Base-by-base conservation (phyloP, 352 stramenopile species). In the Pythium dissotocum region DNA sequence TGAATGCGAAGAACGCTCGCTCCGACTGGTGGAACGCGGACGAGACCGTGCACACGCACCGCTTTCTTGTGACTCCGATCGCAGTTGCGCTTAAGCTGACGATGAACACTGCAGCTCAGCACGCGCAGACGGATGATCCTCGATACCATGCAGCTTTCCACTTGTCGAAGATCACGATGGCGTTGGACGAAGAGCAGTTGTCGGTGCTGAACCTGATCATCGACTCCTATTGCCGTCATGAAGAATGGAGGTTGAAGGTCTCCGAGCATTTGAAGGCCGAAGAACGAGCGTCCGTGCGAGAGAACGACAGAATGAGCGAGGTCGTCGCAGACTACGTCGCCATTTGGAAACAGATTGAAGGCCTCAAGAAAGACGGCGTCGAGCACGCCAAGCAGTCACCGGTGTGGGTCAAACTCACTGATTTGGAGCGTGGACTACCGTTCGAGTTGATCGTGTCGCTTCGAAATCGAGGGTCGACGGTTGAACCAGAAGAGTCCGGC, bases 21-120 rank as follows among this genome's bases (percentile, higher is more conserved):
- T 61, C 71, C 0, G 85, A 93, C 51, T 96, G 89, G 89, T 96
- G 87, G 87, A 87, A 83, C n/a, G 57, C 72, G 6, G 73, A 93
- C 14, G 78, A 91, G 38, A 91, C 72, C 24, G 77, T 79, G 0
- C 89, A 94, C 57, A 73, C 82, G 18, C 89, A 96, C 58, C 77
- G 88, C 8, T 97, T 97, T 65, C 44, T 96, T n/a, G 73, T 97
- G 14, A 77, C 84, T 16, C 89, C 89, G 12, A 93, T 97, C 60
- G 82, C 82, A 30, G 84, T 95, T 4, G 79, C 85, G 14, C 74
- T 97, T 33, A 97, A 97, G 72, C 69, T 97, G 48, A 95, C 86
- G 13, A 94, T 97, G 86, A 97, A 97, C 65, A 94, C 87, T 30
- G 87, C 87, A 13, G 62, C 82, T 2, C 77, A 92, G 48, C 79